Conservation (phyloP, 371 early-diverging fungal genomes). For the Fennellomyces sp. region DNA sequence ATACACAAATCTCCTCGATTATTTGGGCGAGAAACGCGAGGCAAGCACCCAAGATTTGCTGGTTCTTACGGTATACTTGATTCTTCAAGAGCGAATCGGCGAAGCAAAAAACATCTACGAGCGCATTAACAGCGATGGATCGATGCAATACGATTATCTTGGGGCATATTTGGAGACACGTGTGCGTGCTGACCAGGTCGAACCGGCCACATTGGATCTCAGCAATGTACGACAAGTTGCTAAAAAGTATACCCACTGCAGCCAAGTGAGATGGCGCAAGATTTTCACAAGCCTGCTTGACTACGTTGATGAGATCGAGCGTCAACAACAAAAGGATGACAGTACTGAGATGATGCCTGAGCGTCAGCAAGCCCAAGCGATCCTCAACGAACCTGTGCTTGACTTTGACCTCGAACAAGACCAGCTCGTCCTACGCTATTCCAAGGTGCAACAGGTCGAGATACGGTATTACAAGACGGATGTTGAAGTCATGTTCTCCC, state of each 20-base stretch:
- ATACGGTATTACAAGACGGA: slow-evolving; percentile 61
- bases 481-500: slow-evolving; percentile 66
- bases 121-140: not conserved
- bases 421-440: slow-evolving; percentile 24
- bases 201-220: slow-evolving; percentile 30
- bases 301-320: slow-evolving; percentile 48
- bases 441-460: slow-evolving; percentile 37
- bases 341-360: slow-evolving; percentile 6
- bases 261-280: slow-evolving; percentile 49
- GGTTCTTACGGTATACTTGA: slow-evolving; percentile 43
- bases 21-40: slow-evolving; percentile 34
- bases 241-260: slow-evolving; percentile 41
- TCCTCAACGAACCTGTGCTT: slow-evolving; percentile 29
- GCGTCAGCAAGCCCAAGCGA: slow-evolving; percentile 12
- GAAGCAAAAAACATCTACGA: slow-evolving; percentile 38
- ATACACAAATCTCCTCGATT: slow-evolving; percentile 45
- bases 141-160: slow-evolving; percentile 57
- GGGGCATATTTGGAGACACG: slow-evolving; percentile 56
- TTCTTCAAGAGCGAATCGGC: slow-evolving; percentile 58
- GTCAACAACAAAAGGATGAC: slow-evolving; percentile 2
- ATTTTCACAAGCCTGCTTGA: slow-evolving; percentile 44
- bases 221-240: slow-evolving; percentile 31
- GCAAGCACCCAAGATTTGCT: slow-evolving; percentile 36
- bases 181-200: slow-evolving; percentile 25
- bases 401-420: slow-evolving; percentile 26